Conservation (phyloP, 2,329 filamentous ascomycete genomes). For the Colletotrichum tropicicola region DNA sequence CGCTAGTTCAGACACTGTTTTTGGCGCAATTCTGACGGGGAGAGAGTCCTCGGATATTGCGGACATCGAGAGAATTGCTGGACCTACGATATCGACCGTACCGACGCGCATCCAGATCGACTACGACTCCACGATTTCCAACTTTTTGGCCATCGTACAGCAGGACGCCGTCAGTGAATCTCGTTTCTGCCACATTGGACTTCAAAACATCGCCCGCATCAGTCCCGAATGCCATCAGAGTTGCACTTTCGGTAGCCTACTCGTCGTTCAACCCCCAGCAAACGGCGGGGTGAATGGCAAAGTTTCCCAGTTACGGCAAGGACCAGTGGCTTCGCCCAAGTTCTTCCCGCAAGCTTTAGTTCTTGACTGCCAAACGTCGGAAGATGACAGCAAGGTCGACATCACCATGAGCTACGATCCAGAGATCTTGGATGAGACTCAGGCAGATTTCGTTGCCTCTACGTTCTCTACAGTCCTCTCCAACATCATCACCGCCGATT, state of each 20-base stretch:
- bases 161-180: slow-evolving; percentile 30
- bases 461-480: neutral
- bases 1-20: slow-evolving; percentile 37
- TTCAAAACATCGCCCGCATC: slow-evolving; percentile 32
- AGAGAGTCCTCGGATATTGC: slow-evolving; percentile 36
- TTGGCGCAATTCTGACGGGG: slow-evolving; percentile 39
- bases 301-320: neutral
- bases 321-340: neutral
- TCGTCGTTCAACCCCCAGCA: slow-evolving; percentile 38
- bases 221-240: slow-evolving; percentile 22
- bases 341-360: slow-evolving; percentile 12
- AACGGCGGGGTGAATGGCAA: neutral
- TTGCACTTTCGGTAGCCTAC: slow-evolving; percentile 38
- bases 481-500: neutral
- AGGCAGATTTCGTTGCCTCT: neutral
- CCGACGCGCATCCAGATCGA: slow-evolving; percentile 35
- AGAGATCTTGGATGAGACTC: neutral
- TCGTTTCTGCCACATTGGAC: slow-evolving; percentile 34
- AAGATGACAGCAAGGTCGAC: neutral
- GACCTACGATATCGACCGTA: slow-evolving; percentile 41
- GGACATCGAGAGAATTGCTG: slow-evolving; percentile 37
- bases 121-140: slow-evolving; percentile 6
- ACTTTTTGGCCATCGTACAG: slow-evolving; percentile 29
- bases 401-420: slow-evolving; percentile 4
- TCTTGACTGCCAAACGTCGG: neutral